These are phyloP conservation scores for Dactylellina drechsleri DNA, from an alignment of 2,329 filamentous ascomycete species.

Conservation along the genomic window DNA sequence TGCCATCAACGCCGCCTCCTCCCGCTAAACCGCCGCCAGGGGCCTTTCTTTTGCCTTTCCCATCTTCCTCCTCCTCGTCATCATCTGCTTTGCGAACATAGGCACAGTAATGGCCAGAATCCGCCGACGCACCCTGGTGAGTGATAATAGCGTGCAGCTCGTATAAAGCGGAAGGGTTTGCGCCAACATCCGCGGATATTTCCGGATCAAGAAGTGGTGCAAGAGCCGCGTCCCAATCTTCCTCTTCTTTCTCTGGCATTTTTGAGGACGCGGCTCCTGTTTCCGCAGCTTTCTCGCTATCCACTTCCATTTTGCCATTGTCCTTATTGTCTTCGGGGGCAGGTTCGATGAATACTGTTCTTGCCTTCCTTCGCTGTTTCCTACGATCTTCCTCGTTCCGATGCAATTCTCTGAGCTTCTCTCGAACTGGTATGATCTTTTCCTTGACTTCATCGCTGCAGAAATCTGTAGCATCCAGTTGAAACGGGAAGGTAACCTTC, in stretches of 20 bases:
- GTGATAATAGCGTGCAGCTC: conserved; percentile 94
- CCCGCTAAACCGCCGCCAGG: conserved; percentile 36
- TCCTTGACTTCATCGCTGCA: conserved; percentile 89
- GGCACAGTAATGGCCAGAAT: conserved; percentile 97
- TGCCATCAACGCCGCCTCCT: conserved; percentile 76
- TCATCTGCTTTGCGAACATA: conserved; percentile 91
- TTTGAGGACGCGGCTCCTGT: conserved; percentile 60
- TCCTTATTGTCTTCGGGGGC: conserved; percentile 67
- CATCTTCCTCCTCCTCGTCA: conserved; percentile 75
- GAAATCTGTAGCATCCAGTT: conserved; percentile 92
- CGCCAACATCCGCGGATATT: conserved; percentile 78
- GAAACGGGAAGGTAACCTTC: conserved; percentile 94
- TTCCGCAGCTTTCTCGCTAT: conserved; percentile 63
- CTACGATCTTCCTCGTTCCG: conserved; percentile 86
- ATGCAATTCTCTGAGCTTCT: conserved; percentile 92
- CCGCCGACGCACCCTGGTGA: conserved; percentile 94
- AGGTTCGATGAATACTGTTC: conserved; percentile 63
- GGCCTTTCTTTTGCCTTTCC: conserved; percentile 65
- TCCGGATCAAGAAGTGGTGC: conserved; percentile 78
- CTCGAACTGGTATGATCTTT: conserved; percentile 86
- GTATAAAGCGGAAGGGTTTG: conserved; percentile 94
- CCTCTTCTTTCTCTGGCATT: conserved; percentile 68
- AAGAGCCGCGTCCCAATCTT: conserved; percentile 78
- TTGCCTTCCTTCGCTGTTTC: conserved; percentile 40
- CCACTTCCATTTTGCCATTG: conserved; percentile 65